Percentiles rank a stretch among this genome's conserved stretches.
These are phyloP conservation scores for Lactarius hengduanensis DNA, from an alignment of 768 basidiomycete genomes.

Conservation along the genomic window DNA sequence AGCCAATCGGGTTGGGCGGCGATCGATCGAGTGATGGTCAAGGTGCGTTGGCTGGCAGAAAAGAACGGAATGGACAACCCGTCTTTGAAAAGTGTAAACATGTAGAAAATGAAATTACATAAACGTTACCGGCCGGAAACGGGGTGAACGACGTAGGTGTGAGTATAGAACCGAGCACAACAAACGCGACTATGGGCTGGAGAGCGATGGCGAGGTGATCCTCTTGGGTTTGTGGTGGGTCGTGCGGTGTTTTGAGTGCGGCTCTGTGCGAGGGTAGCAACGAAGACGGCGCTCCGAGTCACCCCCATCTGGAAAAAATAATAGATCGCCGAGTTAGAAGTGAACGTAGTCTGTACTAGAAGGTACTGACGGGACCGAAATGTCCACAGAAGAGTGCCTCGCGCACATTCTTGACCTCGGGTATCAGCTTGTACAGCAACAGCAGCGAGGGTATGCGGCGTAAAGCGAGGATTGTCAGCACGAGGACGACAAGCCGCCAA, in stretches of 20 bases:
- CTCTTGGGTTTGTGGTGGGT: conserved; percentile 63
- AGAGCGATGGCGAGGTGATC: conserved; percentile 70
- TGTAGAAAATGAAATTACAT: not conserved
- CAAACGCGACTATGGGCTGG: conserved; percentile 82
- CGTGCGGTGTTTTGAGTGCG: conserved; percentile 55
- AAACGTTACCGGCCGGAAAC: not conserved
- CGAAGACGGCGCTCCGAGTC: conserved; percentile 85
- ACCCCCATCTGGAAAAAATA: conserved; percentile 73
- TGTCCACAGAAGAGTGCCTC: conserved; percentile 92
- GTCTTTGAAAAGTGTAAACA: conserved; percentile 32
- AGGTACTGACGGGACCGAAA: conserved; percentile 56
- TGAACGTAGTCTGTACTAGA: not conserved
- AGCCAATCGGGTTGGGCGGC: conserved; percentile 25
- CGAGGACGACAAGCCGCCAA: conserved; percentile 71
- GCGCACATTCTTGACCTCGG: conserved; percentile 79
- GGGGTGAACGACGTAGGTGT: conserved; percentile 47
- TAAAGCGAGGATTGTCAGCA: conserved; percentile 64
- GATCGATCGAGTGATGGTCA: conserved; percentile 16
- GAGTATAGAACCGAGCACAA: conserved; percentile 85
- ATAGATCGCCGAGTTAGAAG: not conserved
- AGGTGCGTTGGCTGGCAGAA: conserved; percentile 34
- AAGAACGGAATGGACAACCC: conserved; percentile 54
- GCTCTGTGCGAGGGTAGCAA: conserved; percentile 70
- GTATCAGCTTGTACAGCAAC: conserved; percentile 77
- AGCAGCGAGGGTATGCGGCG: conserved; percentile 82